Conservation (phyloP, 2,329 filamentous ascomycete genomes). For the Sarocladium oryzae region DNA sequence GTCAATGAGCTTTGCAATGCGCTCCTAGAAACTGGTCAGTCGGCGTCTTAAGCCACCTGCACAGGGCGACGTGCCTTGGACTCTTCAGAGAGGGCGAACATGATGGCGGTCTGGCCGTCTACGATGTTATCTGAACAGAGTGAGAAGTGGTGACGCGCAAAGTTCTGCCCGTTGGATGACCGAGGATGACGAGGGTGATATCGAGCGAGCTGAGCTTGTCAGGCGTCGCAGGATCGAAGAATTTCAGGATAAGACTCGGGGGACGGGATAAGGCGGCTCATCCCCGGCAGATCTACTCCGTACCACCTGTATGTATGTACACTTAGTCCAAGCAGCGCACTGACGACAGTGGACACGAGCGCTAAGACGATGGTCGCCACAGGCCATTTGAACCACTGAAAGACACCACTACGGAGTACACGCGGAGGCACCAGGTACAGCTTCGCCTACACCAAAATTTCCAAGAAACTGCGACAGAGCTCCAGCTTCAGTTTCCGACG, state of each 20-base stretch:
- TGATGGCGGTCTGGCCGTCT: slow-evolving; percentile 26
- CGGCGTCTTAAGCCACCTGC: background rate
- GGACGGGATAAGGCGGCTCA: slow-evolving; percentile 20
- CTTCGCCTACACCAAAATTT: slow-evolving; percentile 18
- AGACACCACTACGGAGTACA: background rate
- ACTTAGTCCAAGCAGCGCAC: too few relatives aligned
- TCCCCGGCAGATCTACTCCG: slow-evolving; percentile 20
- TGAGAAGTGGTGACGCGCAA: background rate
- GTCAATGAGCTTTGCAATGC: slow-evolving; percentile 95
- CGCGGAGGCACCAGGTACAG: too few relatives aligned
- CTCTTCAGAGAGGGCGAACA: slow-evolving; percentile 81
- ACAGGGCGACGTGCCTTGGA: slow-evolving; percentile 63
- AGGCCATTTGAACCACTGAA: too few relatives aligned
- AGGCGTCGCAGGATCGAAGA: background rate
- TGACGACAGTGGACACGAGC: too few relatives aligned
- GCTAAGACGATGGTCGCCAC: too few relatives aligned
- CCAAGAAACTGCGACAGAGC: slow-evolving; percentile 14
- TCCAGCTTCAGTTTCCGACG: background rate
- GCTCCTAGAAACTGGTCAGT: slow-evolving; percentile 58
- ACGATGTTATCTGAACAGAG: background rate
- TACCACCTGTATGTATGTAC: too few relatives aligned
- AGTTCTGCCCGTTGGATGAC: background rate
- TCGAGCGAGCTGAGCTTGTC: background rate
- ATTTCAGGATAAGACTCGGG: slow-evolving; percentile 8
- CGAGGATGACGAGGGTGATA: background rate